Evolutionary conservation across 352 stramenopile genomes (phyloP).

Genomic region (Phytophthora constricta): DNA sequence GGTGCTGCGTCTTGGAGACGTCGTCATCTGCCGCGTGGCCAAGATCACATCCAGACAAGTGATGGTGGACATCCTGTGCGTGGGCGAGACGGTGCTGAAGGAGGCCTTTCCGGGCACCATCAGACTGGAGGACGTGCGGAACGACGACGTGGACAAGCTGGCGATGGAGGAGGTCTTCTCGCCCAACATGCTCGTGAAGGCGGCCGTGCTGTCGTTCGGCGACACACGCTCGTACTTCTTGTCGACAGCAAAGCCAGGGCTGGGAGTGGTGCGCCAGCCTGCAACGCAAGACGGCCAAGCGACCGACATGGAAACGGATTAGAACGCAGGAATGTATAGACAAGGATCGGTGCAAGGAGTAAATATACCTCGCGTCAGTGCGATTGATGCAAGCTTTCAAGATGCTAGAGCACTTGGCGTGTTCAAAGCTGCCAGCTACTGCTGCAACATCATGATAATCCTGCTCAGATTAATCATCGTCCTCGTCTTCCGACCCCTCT

Average conservation of each 20-base stretch:
- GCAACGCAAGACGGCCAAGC: conserved; percentile 41
- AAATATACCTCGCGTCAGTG: not conserved
- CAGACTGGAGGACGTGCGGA: conserved; percentile 80
- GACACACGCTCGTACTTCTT: conserved; percentile 89
- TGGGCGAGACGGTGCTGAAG: conserved; percentile 74
- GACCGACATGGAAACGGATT: conserved; percentile 58
- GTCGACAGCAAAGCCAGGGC: conserved; percentile 71
- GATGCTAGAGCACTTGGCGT: not conserved
- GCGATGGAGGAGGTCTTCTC: conserved; percentile 81
- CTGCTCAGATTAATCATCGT: conserved; percentile 37
- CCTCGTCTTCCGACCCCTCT: conserved; percentile 38
- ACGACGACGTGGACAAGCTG: conserved; percentile 83
- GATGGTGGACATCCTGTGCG: conserved; percentile 80
- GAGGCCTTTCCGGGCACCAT: conserved; percentile 84
- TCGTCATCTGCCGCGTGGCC: conserved; percentile 66
- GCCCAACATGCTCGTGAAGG: conserved; percentile 76
- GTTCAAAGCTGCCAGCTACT: too few species aligned
- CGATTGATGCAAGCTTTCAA: not conserved
- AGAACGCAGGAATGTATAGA: conserved; percentile 36
- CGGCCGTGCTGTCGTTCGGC: conserved; percentile 83
- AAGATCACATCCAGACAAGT: conserved; percentile 81
- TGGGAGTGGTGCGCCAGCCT: conserved; percentile 64
- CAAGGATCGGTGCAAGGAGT: conserved; percentile 5
- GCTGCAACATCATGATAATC: too few species aligned
- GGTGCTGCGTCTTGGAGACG: conserved; percentile 71